These are phyloP conservation scores for Phanerochaete carnosa DNA, from an alignment of 768 basidiomycete genomes.

Conservation along the genomic window DNA sequence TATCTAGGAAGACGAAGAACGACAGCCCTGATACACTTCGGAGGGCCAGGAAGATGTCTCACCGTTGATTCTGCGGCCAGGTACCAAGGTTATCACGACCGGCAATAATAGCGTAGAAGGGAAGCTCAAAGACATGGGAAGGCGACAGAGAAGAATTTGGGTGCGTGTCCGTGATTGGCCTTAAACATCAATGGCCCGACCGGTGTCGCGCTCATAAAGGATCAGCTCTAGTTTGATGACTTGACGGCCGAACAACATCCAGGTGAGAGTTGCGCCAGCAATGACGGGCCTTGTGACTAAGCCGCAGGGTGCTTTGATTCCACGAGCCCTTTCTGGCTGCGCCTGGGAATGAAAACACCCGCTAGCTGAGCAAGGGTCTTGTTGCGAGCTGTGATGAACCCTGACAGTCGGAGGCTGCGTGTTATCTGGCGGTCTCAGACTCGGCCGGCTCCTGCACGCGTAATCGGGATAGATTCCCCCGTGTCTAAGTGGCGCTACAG, in stretches of 20 bases:
- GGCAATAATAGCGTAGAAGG: background rate
- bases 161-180: background rate
- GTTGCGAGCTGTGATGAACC: background rate
- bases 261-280: conserved; percentile 1
- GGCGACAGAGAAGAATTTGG: background rate
- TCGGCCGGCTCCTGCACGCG: conserved; percentile 1
- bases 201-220: background rate
- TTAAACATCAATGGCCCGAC: background rate
- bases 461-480: conserved; percentile 1
- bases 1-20: background rate
- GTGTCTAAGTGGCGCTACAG: background rate
- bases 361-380: background rate
- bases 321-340: background rate
- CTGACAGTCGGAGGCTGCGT: background rate
- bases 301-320: background rate
- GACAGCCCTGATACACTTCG: background rate
- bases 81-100: background rate
- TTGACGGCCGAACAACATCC: background rate
- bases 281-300: conserved; percentile 2
- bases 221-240: conserved; percentile 3
- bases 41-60: background rate
- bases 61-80: background rate
- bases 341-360: conserved; percentile 1
- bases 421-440: background rate
- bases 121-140: background rate